Conservation (phyloP, 208 protist genomes). For the Acanthamoeba lugdunensis region DNA sequence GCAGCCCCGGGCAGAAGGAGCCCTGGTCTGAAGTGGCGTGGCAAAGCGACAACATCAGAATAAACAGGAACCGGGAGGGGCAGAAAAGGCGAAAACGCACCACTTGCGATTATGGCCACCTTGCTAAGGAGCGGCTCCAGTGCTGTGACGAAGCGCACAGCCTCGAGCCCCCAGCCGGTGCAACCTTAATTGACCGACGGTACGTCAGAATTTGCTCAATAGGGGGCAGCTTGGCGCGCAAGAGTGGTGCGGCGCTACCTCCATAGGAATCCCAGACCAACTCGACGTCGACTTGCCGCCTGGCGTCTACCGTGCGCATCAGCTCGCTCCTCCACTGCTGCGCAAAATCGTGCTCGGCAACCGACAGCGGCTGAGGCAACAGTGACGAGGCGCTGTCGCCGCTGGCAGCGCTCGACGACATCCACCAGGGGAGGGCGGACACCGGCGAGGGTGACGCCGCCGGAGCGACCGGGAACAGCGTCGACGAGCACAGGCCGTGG, state of each 20-base stretch:
- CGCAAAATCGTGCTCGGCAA: background rate
- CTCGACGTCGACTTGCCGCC: conserved; percentile 9
- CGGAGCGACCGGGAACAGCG: background rate
- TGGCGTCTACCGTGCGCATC: background rate
- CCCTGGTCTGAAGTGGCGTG: background rate
- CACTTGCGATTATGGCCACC: conserved; percentile 11
- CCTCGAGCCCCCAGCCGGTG: conserved; percentile 68
- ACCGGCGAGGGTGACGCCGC: background rate
- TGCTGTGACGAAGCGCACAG: conserved; percentile 63
- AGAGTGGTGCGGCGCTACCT: background rate
- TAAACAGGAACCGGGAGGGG: background rate
- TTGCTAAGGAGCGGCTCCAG: conserved; percentile 8
- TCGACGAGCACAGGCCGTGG: conserved; percentile 17
- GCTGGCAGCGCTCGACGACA: background rate
- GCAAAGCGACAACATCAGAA: background rate
- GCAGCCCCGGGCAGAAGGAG: conserved; percentile 45
- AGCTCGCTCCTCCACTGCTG: background rate
- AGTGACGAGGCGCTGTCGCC: background rate
- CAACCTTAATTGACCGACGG: background rate
- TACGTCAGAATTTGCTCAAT: background rate
- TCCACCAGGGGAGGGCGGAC: background rate
- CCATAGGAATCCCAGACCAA: conserved; percentile 60
- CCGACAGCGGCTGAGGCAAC: background rate
- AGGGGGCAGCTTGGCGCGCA: background rate
- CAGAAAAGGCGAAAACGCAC: background rate